phyloP scores from a whole-genome alignment of 495 filamentous ascomycete species.

The Pseudevernia furfuracea region DNA sequence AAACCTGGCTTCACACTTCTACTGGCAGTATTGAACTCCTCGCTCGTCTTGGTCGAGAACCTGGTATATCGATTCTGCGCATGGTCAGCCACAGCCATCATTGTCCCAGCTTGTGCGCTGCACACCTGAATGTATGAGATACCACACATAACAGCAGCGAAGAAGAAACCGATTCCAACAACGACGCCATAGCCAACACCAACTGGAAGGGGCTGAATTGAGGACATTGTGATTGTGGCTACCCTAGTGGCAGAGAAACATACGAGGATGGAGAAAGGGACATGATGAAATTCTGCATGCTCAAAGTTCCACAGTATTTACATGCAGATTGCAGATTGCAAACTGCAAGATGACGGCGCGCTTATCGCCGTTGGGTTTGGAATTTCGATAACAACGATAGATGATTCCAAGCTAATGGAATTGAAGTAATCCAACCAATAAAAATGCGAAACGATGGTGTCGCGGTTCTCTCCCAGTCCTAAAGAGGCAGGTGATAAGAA shows the following conservation, averaged over 20 bases:
- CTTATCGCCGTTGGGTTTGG: slow-evolving; percentile 7
- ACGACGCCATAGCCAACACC: slow-evolving; percentile 39
- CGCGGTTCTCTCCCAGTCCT: neutral
- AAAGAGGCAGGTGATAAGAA: slow-evolving; percentile 3
- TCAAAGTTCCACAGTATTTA: neutral
- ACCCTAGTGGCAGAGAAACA: neutral
- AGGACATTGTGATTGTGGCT: slow-evolving; percentile 2
- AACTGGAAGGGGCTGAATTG: slow-evolving; percentile 15
- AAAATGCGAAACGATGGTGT: slow-evolving; percentile 7
- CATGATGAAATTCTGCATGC: neutral
- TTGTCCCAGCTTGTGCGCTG: neutral
- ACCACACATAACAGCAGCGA: slow-evolving; percentile 38
- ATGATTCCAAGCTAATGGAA: too few species aligned
- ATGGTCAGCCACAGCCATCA: neutral
- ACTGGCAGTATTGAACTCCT: slow-evolving; percentile 46
- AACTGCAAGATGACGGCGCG: slow-evolving; percentile 13
- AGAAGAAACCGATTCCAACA: slow-evolving; percentile 42
- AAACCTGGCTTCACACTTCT: slow-evolving; percentile 43
- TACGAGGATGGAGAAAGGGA: neutral
- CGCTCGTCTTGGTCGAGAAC: slow-evolving; percentile 38
- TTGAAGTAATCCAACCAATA: slow-evolving; percentile 2
- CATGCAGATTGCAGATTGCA: slow-evolving; percentile 2
- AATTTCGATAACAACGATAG: slow-evolving; percentile 6
- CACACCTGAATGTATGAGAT: slow-evolving; percentile 32
- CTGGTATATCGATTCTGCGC: slow-evolving; percentile 42